Base-by-base conservation (phyloP, 306 rosid species). In the Morella rubra region DNA sequence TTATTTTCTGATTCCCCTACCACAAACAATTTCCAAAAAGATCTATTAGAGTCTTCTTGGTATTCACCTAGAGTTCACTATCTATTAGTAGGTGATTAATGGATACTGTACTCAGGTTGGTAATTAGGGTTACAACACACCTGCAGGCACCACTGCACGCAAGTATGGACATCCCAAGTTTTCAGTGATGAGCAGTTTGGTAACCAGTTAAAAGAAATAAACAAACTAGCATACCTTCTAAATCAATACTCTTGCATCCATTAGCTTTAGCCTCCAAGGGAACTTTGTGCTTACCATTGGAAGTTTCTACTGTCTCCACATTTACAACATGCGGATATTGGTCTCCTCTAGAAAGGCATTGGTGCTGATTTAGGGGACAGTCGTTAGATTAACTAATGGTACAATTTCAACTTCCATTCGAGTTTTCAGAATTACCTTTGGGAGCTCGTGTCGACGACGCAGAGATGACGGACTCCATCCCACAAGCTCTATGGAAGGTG, bases 391-490 rank as follows among this genome's bases (percentile, higher is more conserved):
- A 79, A 56, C 71, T 64, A 74, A 61, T 72, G 5, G 58, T 42
- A 77, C 50, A 76, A 37, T 75, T 13, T 44, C 78, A 73, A 32
- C 72, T 45, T 40, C 62, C 44, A 54, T 51, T 42, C 73, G 32
- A 62, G 75, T 62, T 37, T 81, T 47, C 51, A 76, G 71, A 60
- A 54, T 50, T 85, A 94, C 98, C 97, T 92, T 85, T 40, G 96
- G 98, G 50, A 94, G 94, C 79, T 94, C 97, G 15, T 71, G 78
- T 71, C 72, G 80, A 81, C 70, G 93, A 76, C 98, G 86, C 65
- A 94, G 79, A 66, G 98, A 94, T 20, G 98, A 90, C 9, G 98
- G 90, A 80, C 98, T 84, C 97, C 98, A 94, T 76, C 98, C 98
- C 73, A 92, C 98, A 66, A 94, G 86, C 37, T 84, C 98, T 94